Conservation (phyloP, 2,329 filamentous ascomycete genomes). For the Epichloe aotearoae region DNA sequence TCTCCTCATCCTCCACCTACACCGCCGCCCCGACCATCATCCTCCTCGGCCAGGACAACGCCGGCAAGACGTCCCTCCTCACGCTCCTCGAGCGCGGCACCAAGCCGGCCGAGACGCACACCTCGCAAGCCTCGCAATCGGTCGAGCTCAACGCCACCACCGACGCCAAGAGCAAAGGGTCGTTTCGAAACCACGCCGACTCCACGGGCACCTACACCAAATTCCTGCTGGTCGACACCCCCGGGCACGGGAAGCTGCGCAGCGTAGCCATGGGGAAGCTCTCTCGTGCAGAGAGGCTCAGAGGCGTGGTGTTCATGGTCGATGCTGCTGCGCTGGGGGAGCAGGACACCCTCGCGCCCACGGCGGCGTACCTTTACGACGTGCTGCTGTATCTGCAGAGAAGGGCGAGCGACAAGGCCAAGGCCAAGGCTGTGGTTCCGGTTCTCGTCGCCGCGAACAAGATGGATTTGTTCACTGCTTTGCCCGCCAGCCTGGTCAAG, state of each 20-base stretch:
- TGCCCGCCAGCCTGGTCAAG: constrained; percentile 66
- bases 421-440: constrained; percentile 37
- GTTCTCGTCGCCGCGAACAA: constrained; percentile 90
- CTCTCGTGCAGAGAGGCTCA: constrained; percentile 34
- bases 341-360: constrained; percentile 50
- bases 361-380: constrained; percentile 80
- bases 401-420: constrained; percentile 35
- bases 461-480: constrained; percentile 83
- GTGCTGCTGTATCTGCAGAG: constrained; percentile 73
- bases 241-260: constrained; percentile 89
- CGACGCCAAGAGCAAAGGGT: constrained; percentile 27
- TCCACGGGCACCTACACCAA: constrained; percentile 45
- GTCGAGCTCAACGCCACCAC: constrained; percentile 43
- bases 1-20: constrained; percentile 54
- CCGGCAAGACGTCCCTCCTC: constrained; percentile 81
- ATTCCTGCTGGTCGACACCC: constrained; percentile 69
- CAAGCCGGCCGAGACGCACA: constrained; percentile 35
- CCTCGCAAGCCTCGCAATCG: constrained; percentile 35
- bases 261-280: constrained; percentile 47
- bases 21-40: constrained; percentile 63
- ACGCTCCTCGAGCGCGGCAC: constrained; percentile 53
- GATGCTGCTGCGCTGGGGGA: constrained; percentile 60
- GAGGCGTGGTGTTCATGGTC: constrained; percentile 75
- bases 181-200: constrained; percentile 44
- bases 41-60: constrained; percentile 65